phyloP scores from a whole-genome alignment of 805 yeast species.

The Sugiyamaella marilandica region DNA sequence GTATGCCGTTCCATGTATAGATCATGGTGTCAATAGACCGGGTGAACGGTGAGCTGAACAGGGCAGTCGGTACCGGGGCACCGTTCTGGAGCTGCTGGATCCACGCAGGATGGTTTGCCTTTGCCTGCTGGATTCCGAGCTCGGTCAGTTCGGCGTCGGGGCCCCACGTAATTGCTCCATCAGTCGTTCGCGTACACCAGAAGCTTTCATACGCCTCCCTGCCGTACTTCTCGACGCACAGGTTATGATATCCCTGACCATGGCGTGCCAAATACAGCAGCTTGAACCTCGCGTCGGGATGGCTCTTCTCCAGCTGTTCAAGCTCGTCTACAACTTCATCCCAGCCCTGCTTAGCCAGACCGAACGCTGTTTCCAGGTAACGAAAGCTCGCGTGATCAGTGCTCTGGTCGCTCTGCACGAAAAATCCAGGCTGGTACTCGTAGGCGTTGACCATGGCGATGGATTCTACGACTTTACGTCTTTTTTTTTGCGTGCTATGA shows the following conservation, averaged over 20 bases:
- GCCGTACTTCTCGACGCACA: slow-evolving; percentile 45
- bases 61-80: slow-evolving; percentile 38
- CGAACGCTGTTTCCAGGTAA: slow-evolving; percentile 42
- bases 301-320: slow-evolving; percentile 30
- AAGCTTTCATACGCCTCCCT: slow-evolving; percentile 40
- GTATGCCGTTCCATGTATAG: slow-evolving; percentile 42
- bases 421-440: slow-evolving; percentile 32
- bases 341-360: slow-evolving; percentile 37
- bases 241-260: slow-evolving; percentile 52
- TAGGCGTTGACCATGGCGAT: slow-evolving; percentile 23
- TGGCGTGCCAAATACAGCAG: slow-evolving; percentile 47
- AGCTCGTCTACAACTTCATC: slow-evolving; percentile 31
- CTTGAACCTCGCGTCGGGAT: slow-evolving; percentile 36
- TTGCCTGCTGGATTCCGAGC: slow-evolving; percentile 43
- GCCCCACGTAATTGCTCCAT: slow-evolving; percentile 45
- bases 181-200: slow-evolving; percentile 43
- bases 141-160: slow-evolving; percentile 48
- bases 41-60: slow-evolving; percentile 49
- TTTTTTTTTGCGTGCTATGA: background rate
- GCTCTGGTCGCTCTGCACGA: slow-evolving; percentile 40
- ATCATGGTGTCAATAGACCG: slow-evolving; percentile 47
- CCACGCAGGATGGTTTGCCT: slow-evolving; percentile 42
- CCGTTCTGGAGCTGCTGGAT: slow-evolving; percentile 31
- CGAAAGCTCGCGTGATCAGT: slow-evolving; percentile 43
- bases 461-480: too few species aligned